These are phyloP conservation scores for Coprinopsis marcescibilis DNA, from an alignment of 768 basidiomycete species.

Conservation along the genomic window DNA sequence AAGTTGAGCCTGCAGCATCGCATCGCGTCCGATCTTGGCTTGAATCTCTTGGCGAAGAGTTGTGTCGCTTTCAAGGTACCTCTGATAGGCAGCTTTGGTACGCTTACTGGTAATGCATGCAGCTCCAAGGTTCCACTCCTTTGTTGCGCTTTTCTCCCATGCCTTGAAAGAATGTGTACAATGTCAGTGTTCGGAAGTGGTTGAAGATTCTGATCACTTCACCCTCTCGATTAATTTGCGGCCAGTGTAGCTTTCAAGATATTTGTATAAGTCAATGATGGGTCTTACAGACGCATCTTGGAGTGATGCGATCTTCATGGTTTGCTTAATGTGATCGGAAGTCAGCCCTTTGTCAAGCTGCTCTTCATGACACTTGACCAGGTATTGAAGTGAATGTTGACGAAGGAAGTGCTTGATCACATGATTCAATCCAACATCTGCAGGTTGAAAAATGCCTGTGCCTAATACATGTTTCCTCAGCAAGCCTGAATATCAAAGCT, in stretches of 20 bases:
- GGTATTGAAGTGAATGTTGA: conserved; percentile 11
- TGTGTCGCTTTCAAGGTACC: conserved; percentile 12
- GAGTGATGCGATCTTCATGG: conserved; percentile 7
- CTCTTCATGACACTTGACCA: conserved; percentile 14
- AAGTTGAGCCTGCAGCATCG: background rate
- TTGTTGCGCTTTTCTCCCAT: conserved; percentile 13
- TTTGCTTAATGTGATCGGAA: conserved; percentile 8
- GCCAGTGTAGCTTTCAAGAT: conserved; percentile 1
- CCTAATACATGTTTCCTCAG: background rate
- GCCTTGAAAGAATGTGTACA: conserved; percentile 8
- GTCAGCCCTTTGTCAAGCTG: conserved; percentile 14
- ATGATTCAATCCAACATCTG: conserved; percentile 25
- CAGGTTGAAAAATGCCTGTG: conserved; percentile 19
- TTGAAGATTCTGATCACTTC: background rate
- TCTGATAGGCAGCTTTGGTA: conserved; percentile 12
- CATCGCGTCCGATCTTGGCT: background rate
- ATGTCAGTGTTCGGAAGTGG: background rate
- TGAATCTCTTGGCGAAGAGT: conserved; percentile 15
- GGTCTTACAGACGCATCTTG: conserved; percentile 16
- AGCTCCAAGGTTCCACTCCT: conserved; percentile 15
- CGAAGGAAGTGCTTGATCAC: conserved; percentile 21
- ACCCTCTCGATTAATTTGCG: background rate
- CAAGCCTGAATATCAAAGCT: background rate
- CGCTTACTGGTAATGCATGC: conserved; percentile 14
- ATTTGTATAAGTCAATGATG: conserved; percentile 16